phyloP scores from a whole-genome alignment of 257 asterid species.

The Solanum peruvianum region DNA sequence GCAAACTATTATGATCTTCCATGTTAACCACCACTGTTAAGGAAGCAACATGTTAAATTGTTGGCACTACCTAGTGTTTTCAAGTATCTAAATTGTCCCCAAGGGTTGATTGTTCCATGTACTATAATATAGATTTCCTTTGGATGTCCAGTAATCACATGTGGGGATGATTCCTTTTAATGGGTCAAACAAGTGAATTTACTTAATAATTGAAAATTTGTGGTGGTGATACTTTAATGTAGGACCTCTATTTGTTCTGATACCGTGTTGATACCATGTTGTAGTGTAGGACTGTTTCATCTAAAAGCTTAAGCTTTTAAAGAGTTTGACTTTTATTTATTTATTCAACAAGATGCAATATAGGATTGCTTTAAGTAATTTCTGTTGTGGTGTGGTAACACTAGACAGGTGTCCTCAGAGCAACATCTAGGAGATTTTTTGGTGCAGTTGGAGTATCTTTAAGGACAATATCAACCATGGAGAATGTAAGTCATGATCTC shows the following conservation, averaged over 20 bases:
- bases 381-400: constrained; percentile 21
- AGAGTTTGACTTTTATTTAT: background rate
- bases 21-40: background rate
- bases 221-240: background rate
- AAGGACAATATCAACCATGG: constrained; percentile 30
- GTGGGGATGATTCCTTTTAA: background rate
- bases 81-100: background rate
- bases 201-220: background rate
- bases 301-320: background rate
- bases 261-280: background rate
- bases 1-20: background rate
- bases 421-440: constrained; percentile 27
- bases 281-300: background rate
- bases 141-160: background rate
- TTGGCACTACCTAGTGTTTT: background rate
- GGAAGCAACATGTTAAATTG: background rate
- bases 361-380: background rate
- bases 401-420: constrained; percentile 60
- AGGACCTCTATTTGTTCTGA: background rate
- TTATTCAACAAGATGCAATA: background rate
- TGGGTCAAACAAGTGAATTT: background rate
- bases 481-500: constrained; percentile 34
- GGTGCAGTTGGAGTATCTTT: constrained; percentile 20
- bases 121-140: background rate
- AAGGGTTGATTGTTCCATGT: background rate